Evolutionary conservation across 495 filamentous ascomycete genomes (phyloP), one percentile per base, ranked within the genome.

Genomic region (Clohesyomyces aquaticus): DNA sequence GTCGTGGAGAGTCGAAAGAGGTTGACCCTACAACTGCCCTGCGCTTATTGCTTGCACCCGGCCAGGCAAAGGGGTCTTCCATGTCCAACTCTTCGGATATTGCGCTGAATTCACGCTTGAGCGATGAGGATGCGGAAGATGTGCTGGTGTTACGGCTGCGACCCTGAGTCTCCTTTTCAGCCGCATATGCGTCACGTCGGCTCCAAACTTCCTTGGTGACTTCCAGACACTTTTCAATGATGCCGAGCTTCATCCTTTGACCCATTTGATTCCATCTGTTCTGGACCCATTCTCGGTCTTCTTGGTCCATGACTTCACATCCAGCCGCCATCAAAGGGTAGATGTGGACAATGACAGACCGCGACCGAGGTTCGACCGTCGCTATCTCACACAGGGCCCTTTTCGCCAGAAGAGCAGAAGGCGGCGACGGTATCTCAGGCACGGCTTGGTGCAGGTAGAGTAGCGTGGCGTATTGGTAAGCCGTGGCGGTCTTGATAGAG

Each of bases 371-470:
- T 0, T 88, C 87, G 0, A 92, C 85, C 0, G 81, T 87, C 16
- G 84, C 85, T 2, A 93, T 73, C 52, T 84, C 78, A 9, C 79
- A 75, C 61, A 91, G 67, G 1, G 86, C 85, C 19, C 83, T 82
- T 59, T 86, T 83, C 1, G 88, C 86, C 4, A 91, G 76, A 14
- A 82, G 81, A 14, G 80, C 78, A 2, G 85, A 78, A 4, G 78
- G 73, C 26, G 78, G 76, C 1, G 81, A 88, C 9, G 87, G 87
- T 32, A 91, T 82, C 68, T 91, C 89, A 1, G 89, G 89, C 2
- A 93, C 86, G 4, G 89, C 87, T 73, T 91, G 88, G 57, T 91
- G 88, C 1, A 93, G 83, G 61, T 91, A 89, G 4, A 91, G 74
- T 8, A 93, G 73, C 0, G 88, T 91, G 3, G 89, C 88, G 78